phyloP scores from a whole-genome alignment of 2,329 filamentous ascomycete genomes.

The Chaetomiaceae sp. region DNA sequence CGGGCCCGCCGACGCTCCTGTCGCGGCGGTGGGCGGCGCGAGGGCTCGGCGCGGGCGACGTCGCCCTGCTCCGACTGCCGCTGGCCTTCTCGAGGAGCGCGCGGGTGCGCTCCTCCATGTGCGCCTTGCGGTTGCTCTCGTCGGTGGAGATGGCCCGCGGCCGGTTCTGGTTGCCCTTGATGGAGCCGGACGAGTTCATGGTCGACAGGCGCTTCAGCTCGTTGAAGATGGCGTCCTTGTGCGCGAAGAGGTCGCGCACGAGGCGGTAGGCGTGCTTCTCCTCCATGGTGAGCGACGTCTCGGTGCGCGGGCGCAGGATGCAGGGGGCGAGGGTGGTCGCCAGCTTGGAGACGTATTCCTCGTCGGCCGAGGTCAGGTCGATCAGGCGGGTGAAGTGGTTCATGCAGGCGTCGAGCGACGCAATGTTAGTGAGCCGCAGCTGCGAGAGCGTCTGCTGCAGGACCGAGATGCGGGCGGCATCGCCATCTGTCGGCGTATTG shows the following conservation, averaged over 20 bases:
- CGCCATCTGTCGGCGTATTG: slow-evolving; percentile 73
- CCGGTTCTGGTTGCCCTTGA: slow-evolving; percentile 48
- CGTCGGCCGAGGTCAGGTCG: slow-evolving; percentile 92
- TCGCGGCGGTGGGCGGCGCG: slow-evolving; percentile 67
- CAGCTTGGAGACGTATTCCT: slow-evolving; percentile 72
- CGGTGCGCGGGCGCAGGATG: slow-evolving; percentile 78
- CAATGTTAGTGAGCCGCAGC: slow-evolving; percentile 92
- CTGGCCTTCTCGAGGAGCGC: slow-evolving; percentile 67
- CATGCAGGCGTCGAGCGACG: slow-evolving; percentile 95
- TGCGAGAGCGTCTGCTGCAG: slow-evolving; percentile 95
- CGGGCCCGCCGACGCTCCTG: slow-evolving; percentile 66
- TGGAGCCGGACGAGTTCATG: slow-evolving; percentile 60
- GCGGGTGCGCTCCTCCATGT: slow-evolving; percentile 89
- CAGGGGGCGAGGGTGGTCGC: slow-evolving; percentile 75
- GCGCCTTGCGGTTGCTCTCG: slow-evolving; percentile 87
- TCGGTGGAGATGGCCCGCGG: slow-evolving; percentile 89
- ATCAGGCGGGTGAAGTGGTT: slow-evolving; percentile 97
- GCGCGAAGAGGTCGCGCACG: slow-evolving; percentile 83
- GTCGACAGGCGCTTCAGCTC: slow-evolving; percentile 88
- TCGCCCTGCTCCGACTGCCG: slow-evolving; percentile 64
- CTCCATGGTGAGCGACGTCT: slow-evolving; percentile 90
- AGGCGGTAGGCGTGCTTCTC: slow-evolving; percentile 90
- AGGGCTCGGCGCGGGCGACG: slow-evolving; percentile 64
- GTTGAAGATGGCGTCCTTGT: slow-evolving; percentile 93
- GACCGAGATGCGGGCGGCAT: slow-evolving; percentile 78